Evolutionary conservation across 148 eudicot genomes (phyloP), one percentile per base, ranked within the genome.

Genomic region (Chenopodium album): DNA sequence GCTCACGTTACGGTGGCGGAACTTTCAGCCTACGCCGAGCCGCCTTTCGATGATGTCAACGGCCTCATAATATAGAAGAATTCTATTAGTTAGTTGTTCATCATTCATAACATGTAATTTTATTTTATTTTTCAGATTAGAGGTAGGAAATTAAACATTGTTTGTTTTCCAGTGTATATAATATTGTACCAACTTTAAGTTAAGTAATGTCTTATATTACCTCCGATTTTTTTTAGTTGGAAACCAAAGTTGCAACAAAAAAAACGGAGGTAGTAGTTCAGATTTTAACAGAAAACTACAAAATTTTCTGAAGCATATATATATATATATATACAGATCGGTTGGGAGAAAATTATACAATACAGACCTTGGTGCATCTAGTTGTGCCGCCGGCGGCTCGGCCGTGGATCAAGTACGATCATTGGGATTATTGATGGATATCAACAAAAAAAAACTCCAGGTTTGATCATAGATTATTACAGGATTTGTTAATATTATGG

Each of bases 1-100:
- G 60, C 91, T 78, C 52, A 89, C 74, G 80, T 78, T 80, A 85
- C 85, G 94, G 65, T 91, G 97, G 93, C 79, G 86, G 86, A 81
- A 91, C 76, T 93, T 93, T 82, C 85, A 73, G 80, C 90, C 97
- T 3, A 89, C 87, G 4, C 97, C 93, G 0, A 93, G 94, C 79
- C 90, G 94, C 4, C 94, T 93, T 80, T 90, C 89, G 0, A 72
- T 37, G 37, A 90, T 90, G 97, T 89, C 97, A 9, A 79, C 78
- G 63, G 88, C 86, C 56, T 92, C 68, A 82, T 41, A 41, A 41
- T 41, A 41, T 41, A 5, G 6, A 41, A 41, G 44, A 41, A 41
- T 31, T 31, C 32, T 31, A 4, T 41, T 41, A 41, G 44, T 41
- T 41, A 31, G 32, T 31, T 5, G 0, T 41, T 41, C 44, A 41